phyloP scores from a whole-genome alignment of 129 eudicot genomes.

The Centaurea solstitialis region DNA sequence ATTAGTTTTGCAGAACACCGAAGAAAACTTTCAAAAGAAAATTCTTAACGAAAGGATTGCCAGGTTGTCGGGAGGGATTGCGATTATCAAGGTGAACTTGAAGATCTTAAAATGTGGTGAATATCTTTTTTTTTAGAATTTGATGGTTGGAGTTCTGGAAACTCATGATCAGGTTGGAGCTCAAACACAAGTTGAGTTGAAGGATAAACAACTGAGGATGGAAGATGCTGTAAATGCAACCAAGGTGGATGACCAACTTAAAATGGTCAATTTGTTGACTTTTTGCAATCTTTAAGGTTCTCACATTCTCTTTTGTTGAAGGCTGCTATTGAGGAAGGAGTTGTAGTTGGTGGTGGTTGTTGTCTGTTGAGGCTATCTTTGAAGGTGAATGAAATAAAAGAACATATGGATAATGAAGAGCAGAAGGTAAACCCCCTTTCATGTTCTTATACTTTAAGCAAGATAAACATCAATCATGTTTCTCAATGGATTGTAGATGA shows the following conservation, averaged over 20 bases:
- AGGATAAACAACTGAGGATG: slow-evolving; percentile 83
- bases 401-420: slow-evolving; percentile 75
- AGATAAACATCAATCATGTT: not conserved
- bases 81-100: slow-evolving; percentile 68
- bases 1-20: slow-evolving; percentile 53
- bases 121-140: not conserved
- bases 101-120: not conserved
- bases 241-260: slow-evolving; percentile 52
- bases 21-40: slow-evolving; percentile 69
- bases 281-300: slow-evolving; percentile 2
- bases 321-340: slow-evolving; percentile 98
- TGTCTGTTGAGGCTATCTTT: slow-evolving; percentile 72
- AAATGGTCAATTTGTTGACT: slow-evolving; percentile 10
- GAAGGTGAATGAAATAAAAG: slow-evolving; percentile 59
- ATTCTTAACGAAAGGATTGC: slow-evolving; percentile 82
- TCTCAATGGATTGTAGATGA: not conserved
- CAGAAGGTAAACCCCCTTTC: slow-evolving; percentile 57
- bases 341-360: slow-evolving; percentile 97
- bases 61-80: slow-evolving; percentile 79
- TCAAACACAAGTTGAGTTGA: slow-evolving; percentile 80
- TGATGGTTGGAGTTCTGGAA: not conserved
- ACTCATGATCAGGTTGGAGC: slow-evolving; percentile 73
- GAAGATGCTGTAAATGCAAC: slow-evolving; percentile 98
- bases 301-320: slow-evolving; percentile 21
- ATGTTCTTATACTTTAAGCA: not conserved